Evolutionary conservation across 169 alveolate genomes (phyloP), one percentile per base, ranked within the genome.

Genomic region (Cryptosporidium muris): DNA sequence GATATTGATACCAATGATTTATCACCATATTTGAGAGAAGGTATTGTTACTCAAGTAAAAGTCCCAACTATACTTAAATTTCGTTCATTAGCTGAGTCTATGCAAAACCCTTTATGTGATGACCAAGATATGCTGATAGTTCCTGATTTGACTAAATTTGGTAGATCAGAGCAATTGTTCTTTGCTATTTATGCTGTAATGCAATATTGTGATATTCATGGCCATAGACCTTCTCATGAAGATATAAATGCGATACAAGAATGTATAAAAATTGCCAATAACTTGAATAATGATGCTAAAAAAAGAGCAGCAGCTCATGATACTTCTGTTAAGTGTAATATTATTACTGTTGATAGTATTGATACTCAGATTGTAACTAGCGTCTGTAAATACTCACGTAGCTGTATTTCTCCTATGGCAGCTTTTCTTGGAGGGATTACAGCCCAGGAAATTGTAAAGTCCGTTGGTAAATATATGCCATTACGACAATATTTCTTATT

Each of bases 391-490:
- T 94, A 85, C 85, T 91, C 97, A 3, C 80, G 82, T 52, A 80
- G 96, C 14, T 92, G 92, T 82, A 88, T 97, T 45, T 91, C 99
- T 11, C 99, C 99, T 2, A 92, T 97, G 82, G 95, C 98, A 2
- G 96, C 99, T 42, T 97, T 97, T 89, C 92, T 97, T 81, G 99
- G 99, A 54, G 99, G 99, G 12, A 91, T 98, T 49, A 94, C 97
- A 8, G 98, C 99, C 9, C 98, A 97, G 82, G 98, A 96, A 91
- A 96, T 98, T 6, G 98, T 98, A 38, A 98, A 98, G 92, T 96
- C 90, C 91, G 97, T 99, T 16, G 99, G 99, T 5, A 98, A 98
- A 80, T 98, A 94, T 92, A 93, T 97, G 43, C 99, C 99, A 6
- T 89, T 98, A 51, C 94, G 95, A 66, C 98, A 97, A 92, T 96